A percentile compares a stretch with the other conserved stretches of the same genome.
Conservation (phyloP, 306 rosid species). For the Bauhinia variegata region DNA sequence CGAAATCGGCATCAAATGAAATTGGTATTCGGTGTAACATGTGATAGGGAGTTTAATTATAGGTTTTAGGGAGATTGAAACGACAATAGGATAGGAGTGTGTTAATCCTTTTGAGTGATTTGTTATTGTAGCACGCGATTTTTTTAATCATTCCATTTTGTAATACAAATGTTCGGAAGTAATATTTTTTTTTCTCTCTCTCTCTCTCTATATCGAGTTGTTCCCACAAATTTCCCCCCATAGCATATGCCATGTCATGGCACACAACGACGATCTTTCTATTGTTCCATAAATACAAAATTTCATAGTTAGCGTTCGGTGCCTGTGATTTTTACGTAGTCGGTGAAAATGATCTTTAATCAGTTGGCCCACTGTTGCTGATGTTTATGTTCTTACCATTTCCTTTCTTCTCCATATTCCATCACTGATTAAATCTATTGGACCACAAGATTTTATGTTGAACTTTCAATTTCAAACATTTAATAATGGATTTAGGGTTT, state of each 20-base stretch:
- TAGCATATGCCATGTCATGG: not conserved
- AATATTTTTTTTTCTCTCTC: not conserved
- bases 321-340: no score
- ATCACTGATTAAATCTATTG: no score
- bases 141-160: constrained; percentile 38
- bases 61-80: constrained; percentile 42
- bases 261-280: not conserved
- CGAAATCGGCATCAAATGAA: constrained; percentile 42
- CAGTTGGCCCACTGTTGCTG: no score
- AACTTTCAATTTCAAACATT: no score
- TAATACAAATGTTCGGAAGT: constrained; percentile 26
- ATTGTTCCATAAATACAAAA: no score
- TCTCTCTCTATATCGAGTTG: no score
- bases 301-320: no score
- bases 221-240: not conserved
- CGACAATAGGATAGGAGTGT: constrained; percentile 40
- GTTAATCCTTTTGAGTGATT: constrained; percentile 39
- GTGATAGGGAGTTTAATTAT: constrained; percentile 50
- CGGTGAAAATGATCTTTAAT: no score
- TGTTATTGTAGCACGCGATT: constrained; percentile 39
- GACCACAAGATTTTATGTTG: no score
- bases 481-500: no score
- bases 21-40: constrained; percentile 49
- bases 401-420: no score
- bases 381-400: no score